Evolutionary conservation across 805 yeast genomes (phyloP).

Genomic region (Kodamaea kakaduensis): DNA sequence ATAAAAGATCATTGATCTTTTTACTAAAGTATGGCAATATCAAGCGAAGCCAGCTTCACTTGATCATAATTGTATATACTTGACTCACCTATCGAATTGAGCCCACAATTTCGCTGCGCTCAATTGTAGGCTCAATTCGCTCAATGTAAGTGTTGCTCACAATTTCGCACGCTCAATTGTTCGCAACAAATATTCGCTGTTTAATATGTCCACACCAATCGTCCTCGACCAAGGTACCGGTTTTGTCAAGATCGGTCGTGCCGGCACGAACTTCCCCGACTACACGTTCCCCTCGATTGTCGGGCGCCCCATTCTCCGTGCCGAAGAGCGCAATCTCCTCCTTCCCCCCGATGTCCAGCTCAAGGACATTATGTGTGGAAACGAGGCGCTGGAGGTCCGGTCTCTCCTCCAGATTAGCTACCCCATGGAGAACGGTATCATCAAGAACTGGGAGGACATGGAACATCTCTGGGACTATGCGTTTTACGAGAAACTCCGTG

Average conservation of each 20-base stretch:
- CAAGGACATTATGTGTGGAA: slow-evolving; percentile 97
- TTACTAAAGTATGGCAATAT: too few species aligned
- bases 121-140: too few species aligned
- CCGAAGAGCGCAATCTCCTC: slow-evolving; percentile 75
- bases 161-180: background rate
- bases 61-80: too few species aligned
- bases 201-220: slow-evolving; percentile 19
- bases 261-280: slow-evolving; percentile 96
- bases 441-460: slow-evolving; percentile 98
- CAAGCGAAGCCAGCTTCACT: too few species aligned
- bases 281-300: slow-evolving; percentile 95
- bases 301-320: slow-evolving; percentile 94
- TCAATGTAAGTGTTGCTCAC: background rate
- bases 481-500: slow-evolving; percentile 83
- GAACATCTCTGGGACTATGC: slow-evolving; percentile 98
- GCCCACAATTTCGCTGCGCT: too few species aligned
- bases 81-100: background rate
- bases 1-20: too few species aligned
- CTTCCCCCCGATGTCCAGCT: slow-evolving; percentile 64
- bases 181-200: slow-evolving; percentile 5
- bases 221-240: slow-evolving; percentile 99
- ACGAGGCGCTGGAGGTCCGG: slow-evolving; percentile 88
- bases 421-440: slow-evolving; percentile 98
- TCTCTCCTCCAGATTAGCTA: slow-evolving; percentile 89
- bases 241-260: slow-evolving; percentile 94